phyloP scores from a whole-genome alignment of 2,329 filamentous ascomycete genomes.

The Karstenula rhodostoma region DNA sequence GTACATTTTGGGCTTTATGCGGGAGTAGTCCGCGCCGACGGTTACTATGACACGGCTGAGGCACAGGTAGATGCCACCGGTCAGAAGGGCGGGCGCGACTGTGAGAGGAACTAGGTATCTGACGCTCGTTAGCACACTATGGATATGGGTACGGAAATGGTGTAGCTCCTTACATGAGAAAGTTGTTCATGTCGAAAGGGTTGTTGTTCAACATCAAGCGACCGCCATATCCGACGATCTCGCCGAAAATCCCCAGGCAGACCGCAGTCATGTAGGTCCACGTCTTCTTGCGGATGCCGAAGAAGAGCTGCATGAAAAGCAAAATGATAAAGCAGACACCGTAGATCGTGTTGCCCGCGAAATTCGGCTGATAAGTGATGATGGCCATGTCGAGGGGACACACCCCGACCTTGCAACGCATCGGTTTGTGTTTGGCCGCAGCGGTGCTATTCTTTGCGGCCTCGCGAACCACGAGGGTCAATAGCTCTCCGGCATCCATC shows the following conservation, averaged over 20 bases:
- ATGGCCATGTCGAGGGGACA: conserved; percentile 57
- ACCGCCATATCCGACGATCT: conserved; percentile 64
- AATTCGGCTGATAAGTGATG: conserved; percentile 61
- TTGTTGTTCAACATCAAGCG: conserved; percentile 61
- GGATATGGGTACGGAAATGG: neutral
- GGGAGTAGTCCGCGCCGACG: conserved; percentile 51
- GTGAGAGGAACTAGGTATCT: conserved; percentile 64
- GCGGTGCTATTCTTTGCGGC: neutral
- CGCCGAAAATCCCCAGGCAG: conserved; percentile 57
- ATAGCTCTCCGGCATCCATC: neutral
- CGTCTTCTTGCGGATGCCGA: conserved; percentile 60
- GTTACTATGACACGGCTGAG: conserved; percentile 63
- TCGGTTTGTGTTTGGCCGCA: neutral
- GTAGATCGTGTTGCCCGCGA: conserved; percentile 62
- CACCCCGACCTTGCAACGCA: conserved; percentile 21
- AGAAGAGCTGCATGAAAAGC: conserved; percentile 56
- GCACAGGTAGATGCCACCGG: conserved; percentile 63
- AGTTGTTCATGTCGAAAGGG: conserved; percentile 58
- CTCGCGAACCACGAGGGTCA: conserved; percentile 5
- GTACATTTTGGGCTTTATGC: conserved; percentile 50
- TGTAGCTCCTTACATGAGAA: conserved; percentile 56
- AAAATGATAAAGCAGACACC: conserved; percentile 57
- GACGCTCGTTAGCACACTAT: conserved; percentile 14
- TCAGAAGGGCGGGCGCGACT: conserved; percentile 63
- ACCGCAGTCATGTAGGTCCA: conserved; percentile 62